Evolutionary conservation across 2,329 filamentous ascomycete genomes (phyloP), one percentile per base, ranked within the genome.

Genomic region (Didymella sp.): DNA sequence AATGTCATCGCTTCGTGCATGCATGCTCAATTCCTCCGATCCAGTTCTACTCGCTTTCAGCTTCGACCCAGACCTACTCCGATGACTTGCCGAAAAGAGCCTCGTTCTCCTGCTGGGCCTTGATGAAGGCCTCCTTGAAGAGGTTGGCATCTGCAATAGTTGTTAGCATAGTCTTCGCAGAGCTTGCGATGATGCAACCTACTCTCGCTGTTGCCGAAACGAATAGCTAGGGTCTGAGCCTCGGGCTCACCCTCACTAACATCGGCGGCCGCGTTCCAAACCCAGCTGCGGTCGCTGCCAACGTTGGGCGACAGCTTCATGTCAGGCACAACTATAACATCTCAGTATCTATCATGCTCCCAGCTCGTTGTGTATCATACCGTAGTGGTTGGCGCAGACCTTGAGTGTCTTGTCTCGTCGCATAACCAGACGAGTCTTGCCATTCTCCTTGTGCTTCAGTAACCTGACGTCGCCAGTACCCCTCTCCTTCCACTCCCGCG

Each of bases 311-410:
- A 94, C 64, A 99, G 89, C 84, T 96, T 97, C 94, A 99, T 98
- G 80, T 97, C 94, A 62, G 94, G 94, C 60, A 96, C 92, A 74
- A 99, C 93, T 96, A 67, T 57, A 47, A 33, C 51, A 33, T 48
- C 42, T 59, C 40, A 74, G 70, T 59, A 63, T 42, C 21, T 42
- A 58, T 72, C 50, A 54, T 22, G 22, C 19, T 7, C n/a, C 30
- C 21, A 31, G 1, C 6, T 19, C 37, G 8, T 22, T 30, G 22
- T 76, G 62, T 48, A 37, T 47, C 90, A 73, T 88, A 96, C 93
- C 89, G 82, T 99, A 99, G 86, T 99, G 95, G 85, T 99, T 99
- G 77, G 95, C 95, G 89, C 95, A 99, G 81, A 99, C 95, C 87
- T 99, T 99, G 82, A 98, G 88, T 60, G 95, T 99, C 91, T 98